Evolutionary conservation across 2,329 filamentous ascomycete genomes (phyloP), one percentile per base, ranked within the genome.

Genomic region (Fusarium austroafricanum): DNA sequence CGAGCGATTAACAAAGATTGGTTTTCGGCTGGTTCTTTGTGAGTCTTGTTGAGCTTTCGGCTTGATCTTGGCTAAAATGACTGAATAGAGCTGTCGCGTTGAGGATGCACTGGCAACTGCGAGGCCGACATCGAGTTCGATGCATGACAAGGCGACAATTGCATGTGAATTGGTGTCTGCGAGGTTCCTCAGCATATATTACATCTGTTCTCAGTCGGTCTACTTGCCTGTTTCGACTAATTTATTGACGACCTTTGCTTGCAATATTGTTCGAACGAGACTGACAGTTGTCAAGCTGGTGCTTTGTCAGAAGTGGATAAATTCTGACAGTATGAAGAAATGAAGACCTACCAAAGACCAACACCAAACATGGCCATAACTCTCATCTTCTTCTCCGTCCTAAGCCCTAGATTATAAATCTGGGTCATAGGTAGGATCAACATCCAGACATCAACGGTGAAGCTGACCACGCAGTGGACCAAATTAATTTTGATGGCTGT

Each of bases 381-480:
- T 0, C 9, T 18, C 1, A 66, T 38, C 40, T 66, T 66, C 20
- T 62, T 61, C 1, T 39, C 42, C 0, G 14, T 6, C 12, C 39
- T 61, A 0, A 66, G n/a, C 1, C 62, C 62, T 0, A 66, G 21
- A 2, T 66, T 51, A 2, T 56, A 56, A 0, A 66, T 9, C 14
- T 66, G 63, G 0, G 63, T 66, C 62, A 66, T 47, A 0, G 63
- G 63, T 1, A 66, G n/a, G 2, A 66, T 26, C 3, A 66, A 49
- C 63, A 66, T 66, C 63, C 63, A 66, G 1, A 45, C 14, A 0
- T 66, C 63, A 6, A 66, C 6, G 0, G 11, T 26, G 14, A 66
- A 20, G 4, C 52, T 66, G 0, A 66, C 18, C 0, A 21, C 15
- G 2, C 35, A 50, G 1, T 61, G 50, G 2, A 20, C 20, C 15